Evolutionary conservation across 768 basidiomycete genomes (phyloP), one percentile per base, ranked within the genome.

Genomic region (Kwoniella sp.): DNA sequence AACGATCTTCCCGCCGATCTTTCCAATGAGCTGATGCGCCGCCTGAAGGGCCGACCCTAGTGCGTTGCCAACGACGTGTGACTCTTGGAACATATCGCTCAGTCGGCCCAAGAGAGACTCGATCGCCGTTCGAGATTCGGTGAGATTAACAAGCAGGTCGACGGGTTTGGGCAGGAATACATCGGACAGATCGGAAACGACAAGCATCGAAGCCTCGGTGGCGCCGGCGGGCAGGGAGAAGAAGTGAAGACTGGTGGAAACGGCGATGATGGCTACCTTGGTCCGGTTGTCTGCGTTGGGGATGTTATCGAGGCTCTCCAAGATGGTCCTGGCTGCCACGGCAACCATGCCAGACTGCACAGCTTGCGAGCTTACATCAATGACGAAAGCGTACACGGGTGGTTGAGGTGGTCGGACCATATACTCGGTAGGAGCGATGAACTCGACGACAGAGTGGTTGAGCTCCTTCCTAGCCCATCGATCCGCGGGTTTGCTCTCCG

Each of bases 71-170:
- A 94, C 88, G 29, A 89, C 88, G 76, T 89, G 89, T 66, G 92
- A 92, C n/a, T 98, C 95, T 80, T 90, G 87, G 86, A 98, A 99
- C 95, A 99, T 98, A 62, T 94, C 95, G 72, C 88, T 90, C 61
- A 99, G 85, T 58, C 90, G 84, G 20, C 88, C 86, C 0, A 99
- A 86, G 25, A 99, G 85, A 17, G 85, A 82, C 78, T 98, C 95
- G 52, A 98, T 82, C 1, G 89, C 87, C 0, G 87, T 83, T 47
- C 90, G 87, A 11, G 89, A 86, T 82, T 98, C 96, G 13, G 87
- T 86, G 66, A 98, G 83, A 83, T 97, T 98, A 76, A 98, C 90
- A 34, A 98, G 87, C n/a, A 98, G 85, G 79, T 98, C 95, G 54
- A 87, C 91, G 3, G 96, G 96, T 82, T 95, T 94, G 2, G 96